phyloP scores from a whole-genome alignment of 2,329 filamentous ascomycete species.

The Diaporthe longicolla region DNA sequence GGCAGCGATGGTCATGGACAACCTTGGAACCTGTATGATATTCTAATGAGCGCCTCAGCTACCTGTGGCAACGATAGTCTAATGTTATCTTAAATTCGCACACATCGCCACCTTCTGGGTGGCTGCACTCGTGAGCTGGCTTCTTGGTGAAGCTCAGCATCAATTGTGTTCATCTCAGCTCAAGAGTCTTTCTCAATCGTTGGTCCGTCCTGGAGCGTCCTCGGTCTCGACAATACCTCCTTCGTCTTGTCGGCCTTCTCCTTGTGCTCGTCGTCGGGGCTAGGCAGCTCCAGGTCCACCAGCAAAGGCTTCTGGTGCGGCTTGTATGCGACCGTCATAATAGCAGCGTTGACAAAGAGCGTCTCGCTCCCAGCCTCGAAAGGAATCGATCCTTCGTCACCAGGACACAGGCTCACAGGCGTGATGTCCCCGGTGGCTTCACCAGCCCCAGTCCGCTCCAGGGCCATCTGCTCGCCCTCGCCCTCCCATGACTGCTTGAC shows the following conservation, averaged over 20 bases:
- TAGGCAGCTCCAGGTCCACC: constrained; percentile 62
- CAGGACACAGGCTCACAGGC: constrained; percentile 57
- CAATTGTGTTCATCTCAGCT: neutral
- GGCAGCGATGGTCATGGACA: neutral
- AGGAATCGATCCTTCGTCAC: constrained; percentile 50
- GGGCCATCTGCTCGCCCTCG: neutral
- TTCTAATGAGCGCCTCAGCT: constrained; percentile 17
- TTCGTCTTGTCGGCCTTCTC: constrained; percentile 34
- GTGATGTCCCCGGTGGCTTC: neutral
- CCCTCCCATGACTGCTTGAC: constrained; percentile 32
- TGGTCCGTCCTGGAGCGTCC: neutral
- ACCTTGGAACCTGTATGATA: neutral
- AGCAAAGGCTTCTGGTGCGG: constrained; percentile 67
- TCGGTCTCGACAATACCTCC: neutral
- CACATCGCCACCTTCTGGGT: neutral
- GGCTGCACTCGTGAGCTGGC: neutral
- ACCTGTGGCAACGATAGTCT: constrained; percentile 26
- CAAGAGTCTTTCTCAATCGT: neutral
- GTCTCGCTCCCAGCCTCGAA: constrained; percentile 60
- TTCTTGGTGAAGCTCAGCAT: neutral
- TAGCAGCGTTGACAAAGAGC: constrained; percentile 72
- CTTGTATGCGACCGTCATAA: constrained; percentile 60
- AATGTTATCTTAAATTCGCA: constrained; percentile 8
- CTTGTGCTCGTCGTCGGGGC: constrained; percentile 34
- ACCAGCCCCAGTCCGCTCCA: neutral